Base-by-base conservation (phyloP, 805 yeast genomes). In the Hanseniaspora clermontiae region DNA sequence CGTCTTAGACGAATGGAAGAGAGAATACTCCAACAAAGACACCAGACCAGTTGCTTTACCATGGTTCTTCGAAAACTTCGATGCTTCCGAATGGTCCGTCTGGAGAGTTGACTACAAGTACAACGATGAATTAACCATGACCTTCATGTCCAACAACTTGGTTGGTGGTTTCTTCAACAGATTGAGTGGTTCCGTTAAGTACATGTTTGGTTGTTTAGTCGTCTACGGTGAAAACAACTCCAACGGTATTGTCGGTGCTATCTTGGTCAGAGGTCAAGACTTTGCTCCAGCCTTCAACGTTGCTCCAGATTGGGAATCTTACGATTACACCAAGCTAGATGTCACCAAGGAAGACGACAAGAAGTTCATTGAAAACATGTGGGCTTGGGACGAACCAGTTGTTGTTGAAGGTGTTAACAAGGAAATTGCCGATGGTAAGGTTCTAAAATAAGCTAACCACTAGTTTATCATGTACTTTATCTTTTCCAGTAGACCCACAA, bases 291-390 rank as follows among this genome's bases (percentile, higher is more conserved):
- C 96, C 61, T 88, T 91, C 69, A 86, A 91, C 63, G 97, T 93
- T 72, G 98, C 97, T 69, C 97, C 98, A 73, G 98, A 93, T 76
- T 89, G 95, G 95, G 97, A 91, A 77, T 87, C 96, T 51, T 91
- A 87, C 78, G 70, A 71, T 59, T 88, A 80, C 85, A 75, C 81
- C 70, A 83, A 87, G 77, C 78, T 91, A 68, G 97, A 91, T 70
- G 79, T 84, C 60, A 66, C 87, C 66, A 80, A 80, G 64, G 81
- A 79, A 64, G 93, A 80, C 70, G 87, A 79, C 78, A 83, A 78
- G 74, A 86, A 77, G 61, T 87, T 87, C 69, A 73, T 93, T 66
- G 78, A 86, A 74, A 87, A 89, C 81, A 78, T 89, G 83, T 87
- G 95, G 84, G 95, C 97, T 65, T 91, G 97, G 97, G 98, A 91